These are phyloP conservation scores for Tricholoma sp. DNA, from an alignment of 768 basidiomycete genomes.

Conservation along the genomic window DNA sequence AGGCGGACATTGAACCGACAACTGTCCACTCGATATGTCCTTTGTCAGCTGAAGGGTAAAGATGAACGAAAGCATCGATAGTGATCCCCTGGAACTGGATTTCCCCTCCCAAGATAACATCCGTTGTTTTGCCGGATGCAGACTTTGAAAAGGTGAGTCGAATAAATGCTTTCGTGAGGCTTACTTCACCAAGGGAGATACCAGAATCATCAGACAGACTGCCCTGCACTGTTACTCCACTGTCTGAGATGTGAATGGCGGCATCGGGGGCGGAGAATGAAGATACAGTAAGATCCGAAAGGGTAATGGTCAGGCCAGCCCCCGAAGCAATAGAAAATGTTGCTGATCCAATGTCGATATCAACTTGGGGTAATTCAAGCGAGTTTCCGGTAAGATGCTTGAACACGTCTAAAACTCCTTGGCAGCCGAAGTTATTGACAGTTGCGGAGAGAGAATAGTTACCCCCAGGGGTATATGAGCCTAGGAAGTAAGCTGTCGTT, in stretches of 20 bases:
- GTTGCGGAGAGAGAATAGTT: neutral
- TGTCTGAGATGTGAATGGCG: neutral
- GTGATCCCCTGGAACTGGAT: neutral
- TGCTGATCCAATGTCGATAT: neutral
- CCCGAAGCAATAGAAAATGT: neutral
- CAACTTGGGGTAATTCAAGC: neutral
- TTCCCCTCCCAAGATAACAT: neutral
- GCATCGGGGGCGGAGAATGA: neutral
- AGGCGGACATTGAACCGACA: too few relatives aligned
- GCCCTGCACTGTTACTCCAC: neutral
- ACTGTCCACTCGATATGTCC: neutral
- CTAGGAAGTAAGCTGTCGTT: neutral
- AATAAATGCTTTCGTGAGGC: neutral
- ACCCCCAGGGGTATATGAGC: neutral
- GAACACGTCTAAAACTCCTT: neutral
- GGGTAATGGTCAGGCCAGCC: neutral
- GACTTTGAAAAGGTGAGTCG: neutral
- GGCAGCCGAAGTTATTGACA: neutral
- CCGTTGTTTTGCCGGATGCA: neutral
- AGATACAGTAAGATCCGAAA: neutral
- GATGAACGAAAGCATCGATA: neutral
- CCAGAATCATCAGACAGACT: neutral
- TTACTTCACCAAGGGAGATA: neutral
- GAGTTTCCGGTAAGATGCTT: neutral
- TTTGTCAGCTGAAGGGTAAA: neutral